These are phyloP conservation scores for Nicotiana tabacum DNA, from an alignment of 257 asterid genomes.

Conservation along the genomic window DNA sequence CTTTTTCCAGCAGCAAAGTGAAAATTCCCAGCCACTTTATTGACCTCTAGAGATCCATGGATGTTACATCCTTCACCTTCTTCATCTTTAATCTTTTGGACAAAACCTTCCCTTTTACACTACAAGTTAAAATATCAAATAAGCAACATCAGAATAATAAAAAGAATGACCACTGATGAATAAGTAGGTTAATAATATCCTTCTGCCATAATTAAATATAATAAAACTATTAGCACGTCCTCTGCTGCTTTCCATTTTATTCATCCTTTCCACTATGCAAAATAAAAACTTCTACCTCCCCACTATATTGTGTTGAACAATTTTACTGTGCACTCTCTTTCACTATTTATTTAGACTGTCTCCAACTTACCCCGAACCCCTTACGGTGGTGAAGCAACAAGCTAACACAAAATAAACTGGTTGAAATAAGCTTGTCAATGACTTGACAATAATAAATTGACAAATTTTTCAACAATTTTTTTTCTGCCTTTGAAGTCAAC, in stretches of 20 bases:
- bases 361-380: background rate
- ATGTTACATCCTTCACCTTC: conserved; percentile 98
- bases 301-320: background rate
- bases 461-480: background rate
- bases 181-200: background rate
- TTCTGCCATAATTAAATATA: background rate
- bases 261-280: background rate
- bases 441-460: background rate
- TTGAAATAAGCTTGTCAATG: background rate
- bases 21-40: conserved; percentile 96
- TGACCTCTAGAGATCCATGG: conserved; percentile 92
- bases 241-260: background rate
- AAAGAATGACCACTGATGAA: background rate
- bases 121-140: conserved; percentile 18
- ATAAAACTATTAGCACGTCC: background rate
- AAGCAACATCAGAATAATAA: background rate
- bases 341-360: background rate
- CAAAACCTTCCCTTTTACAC: conserved; percentile 95
- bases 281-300: background rate
- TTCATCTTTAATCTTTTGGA: conserved; percentile 81
- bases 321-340: background rate
- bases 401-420: background rate
- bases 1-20: conserved; percentile 89
- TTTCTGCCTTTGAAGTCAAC: background rate
- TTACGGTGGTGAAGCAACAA: background rate